A percentile compares a stretch with the other conserved stretches of the same genome.
phyloP scores from a whole-genome alignment of 768 basidiomycete genomes.

The Serendipita indica region DNA sequence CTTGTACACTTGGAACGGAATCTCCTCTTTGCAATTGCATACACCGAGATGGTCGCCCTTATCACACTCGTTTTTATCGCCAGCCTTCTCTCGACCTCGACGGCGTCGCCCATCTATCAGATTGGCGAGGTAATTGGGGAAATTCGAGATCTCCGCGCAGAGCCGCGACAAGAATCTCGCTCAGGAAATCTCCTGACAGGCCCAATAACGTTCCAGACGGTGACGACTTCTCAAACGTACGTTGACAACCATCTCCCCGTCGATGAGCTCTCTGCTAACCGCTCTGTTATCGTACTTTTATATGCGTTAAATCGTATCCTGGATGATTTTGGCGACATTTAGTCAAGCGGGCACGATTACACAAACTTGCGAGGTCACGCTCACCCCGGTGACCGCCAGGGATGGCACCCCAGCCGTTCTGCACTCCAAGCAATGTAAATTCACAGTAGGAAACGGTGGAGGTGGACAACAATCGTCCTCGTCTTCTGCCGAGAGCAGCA shows the following conservation, averaged over 20 bases:
- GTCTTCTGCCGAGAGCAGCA: neutral
- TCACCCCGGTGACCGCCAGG: constrained; percentile 38
- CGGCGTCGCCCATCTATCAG: constrained; percentile 11
- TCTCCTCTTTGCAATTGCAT: no score
- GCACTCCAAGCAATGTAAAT: constrained; percentile 39
- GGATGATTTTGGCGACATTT: neutral
- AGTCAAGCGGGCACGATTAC: constrained; percentile 32
- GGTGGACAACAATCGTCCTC: constrained; percentile 13
- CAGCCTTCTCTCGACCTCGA: constrained; percentile 24
- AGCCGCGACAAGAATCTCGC: constrained; percentile 9
- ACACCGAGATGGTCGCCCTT: constrained; percentile 16
- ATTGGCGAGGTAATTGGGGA: neutral
- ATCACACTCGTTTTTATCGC: constrained; percentile 27
- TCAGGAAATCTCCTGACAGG: constrained; percentile 19
- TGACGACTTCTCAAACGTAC: constrained; percentile 34
- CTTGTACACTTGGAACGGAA: no score
- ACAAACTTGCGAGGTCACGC: constrained; percentile 43
- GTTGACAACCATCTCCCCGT: constrained; percentile 16
- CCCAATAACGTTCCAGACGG: constrained; percentile 30
- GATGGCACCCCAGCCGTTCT: constrained; percentile 36
- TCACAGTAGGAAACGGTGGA: constrained; percentile 20
- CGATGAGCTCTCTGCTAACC: constrained; percentile 3
- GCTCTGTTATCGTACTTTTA: constrained; percentile 11
- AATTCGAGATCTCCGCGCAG: constrained; percentile 1
- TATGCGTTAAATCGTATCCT: neutral